phyloP scores from a whole-genome alignment of 164 flowering plant genomes.

The Liquidambar formosana region DNA sequence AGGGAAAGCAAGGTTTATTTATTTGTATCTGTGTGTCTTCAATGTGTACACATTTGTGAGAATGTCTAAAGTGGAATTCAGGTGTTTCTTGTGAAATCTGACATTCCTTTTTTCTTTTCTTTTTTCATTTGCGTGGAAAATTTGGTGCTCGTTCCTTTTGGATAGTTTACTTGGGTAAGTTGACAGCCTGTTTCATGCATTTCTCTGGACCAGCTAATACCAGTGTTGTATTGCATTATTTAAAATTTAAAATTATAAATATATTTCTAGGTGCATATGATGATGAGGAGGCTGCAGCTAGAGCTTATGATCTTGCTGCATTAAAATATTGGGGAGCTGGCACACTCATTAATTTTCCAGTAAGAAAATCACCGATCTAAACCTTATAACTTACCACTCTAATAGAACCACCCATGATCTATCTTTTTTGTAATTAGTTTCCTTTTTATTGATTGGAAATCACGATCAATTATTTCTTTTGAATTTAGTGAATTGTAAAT shows the following conservation, averaged over 20 bases:
- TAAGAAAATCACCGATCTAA: constrained; percentile 37
- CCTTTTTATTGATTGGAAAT: background rate
- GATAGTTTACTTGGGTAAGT: constrained; percentile 90
- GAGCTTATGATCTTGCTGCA: constrained; percentile 99
- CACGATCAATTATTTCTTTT: background rate
- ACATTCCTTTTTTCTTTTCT: constrained; percentile 8
- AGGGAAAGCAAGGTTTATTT: constrained; percentile 92
- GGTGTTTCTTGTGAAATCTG: constrained; percentile 19
- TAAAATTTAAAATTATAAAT: background rate
- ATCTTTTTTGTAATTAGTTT: background rate
- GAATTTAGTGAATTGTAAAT: background rate
- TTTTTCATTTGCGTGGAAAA: constrained; percentile 31
- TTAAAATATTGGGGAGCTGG: constrained; percentile 99
- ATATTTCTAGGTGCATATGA: constrained; percentile 86
- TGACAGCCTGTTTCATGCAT: background rate
- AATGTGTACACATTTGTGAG: background rate
- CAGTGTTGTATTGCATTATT: background rate
- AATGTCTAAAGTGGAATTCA: background rate
- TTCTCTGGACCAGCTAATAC: background rate
- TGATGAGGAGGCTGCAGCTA: constrained; percentile 99
- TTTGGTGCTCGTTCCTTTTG: constrained; percentile 17
- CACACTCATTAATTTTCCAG: constrained; percentile 98
- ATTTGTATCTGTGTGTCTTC: constrained; percentile 4
- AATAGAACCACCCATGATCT: background rate
- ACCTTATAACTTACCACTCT: background rate